Evolutionary conservation across 192 early-diverging fungal genomes (phyloP).

Genomic region (Obelidium mucronatum): DNA sequence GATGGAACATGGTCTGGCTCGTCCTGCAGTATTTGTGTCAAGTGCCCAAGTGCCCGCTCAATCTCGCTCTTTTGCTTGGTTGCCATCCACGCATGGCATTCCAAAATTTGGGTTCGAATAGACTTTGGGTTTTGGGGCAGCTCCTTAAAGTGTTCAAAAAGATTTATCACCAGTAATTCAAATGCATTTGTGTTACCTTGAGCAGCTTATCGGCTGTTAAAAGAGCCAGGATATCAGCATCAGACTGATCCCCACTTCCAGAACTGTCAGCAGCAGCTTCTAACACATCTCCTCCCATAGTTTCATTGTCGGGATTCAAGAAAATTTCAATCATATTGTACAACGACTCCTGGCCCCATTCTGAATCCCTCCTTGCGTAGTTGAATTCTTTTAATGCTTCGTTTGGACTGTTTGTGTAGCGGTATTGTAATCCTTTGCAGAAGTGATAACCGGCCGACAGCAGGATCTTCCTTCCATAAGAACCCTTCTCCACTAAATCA

Average conservation of each 20-base stretch:
- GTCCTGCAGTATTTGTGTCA: conserved; percentile 55
- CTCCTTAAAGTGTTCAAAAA: conserved; percentile 34
- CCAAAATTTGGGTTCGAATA: conserved; percentile 49
- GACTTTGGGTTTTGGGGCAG: conserved; percentile 53
- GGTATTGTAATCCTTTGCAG: conserved; percentile 58
- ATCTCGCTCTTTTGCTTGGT: conserved; percentile 63
- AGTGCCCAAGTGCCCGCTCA: conserved; percentile 49
- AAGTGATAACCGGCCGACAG: conserved; percentile 59
- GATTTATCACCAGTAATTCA: neutral
- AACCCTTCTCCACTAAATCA: conserved; percentile 42
- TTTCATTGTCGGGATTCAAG: conserved; percentile 65
- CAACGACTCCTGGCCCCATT: conserved; percentile 53
- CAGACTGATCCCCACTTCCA: conserved; percentile 33
- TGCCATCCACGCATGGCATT: conserved; percentile 58
- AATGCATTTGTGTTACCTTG: conserved; percentile 49
- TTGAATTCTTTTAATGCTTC: conserved; percentile 63
- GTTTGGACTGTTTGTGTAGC: conserved; percentile 57
- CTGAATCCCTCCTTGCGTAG: conserved; percentile 49
- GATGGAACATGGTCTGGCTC: conserved; percentile 63
- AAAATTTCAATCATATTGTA: conserved; percentile 65
- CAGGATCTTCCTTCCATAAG: conserved; percentile 31
- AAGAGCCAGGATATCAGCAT: conserved; percentile 57
- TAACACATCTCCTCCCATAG: conserved; percentile 59
- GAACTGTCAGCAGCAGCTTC: conserved; percentile 41
- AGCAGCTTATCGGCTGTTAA: conserved; percentile 62